Conservation (phyloP, 306 rosid species). For the Mimosa bimucronata region DNA sequence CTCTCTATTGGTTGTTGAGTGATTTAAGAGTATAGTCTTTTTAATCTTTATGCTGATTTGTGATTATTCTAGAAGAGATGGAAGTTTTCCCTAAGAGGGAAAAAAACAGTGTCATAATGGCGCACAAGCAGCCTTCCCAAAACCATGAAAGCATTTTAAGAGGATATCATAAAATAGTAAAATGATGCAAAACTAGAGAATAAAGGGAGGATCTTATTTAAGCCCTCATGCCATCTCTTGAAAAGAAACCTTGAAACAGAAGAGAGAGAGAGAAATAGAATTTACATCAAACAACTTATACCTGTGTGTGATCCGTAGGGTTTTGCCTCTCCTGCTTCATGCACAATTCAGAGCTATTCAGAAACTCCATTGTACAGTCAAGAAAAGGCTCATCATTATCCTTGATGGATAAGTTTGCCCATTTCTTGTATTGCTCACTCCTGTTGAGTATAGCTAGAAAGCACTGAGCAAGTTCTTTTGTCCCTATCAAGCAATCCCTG, state of each 20-base stretch:
- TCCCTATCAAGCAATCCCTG: slow-evolving; percentile 48
- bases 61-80: neutral
- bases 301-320: slow-evolving; percentile 86
- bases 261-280: slow-evolving; percentile 7
- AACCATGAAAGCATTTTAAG: slow-evolving; percentile 1
- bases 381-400: slow-evolving; percentile 22
- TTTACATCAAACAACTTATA: slow-evolving; percentile 29
- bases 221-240: neutral
- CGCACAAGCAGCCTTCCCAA: neutral
- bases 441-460: slow-evolving; percentile 51
- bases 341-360: slow-evolving; percentile 36
- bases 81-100: neutral
- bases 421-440: slow-evolving; percentile 46
- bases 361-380: slow-evolving; percentile 14
- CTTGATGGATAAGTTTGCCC: slow-evolving; percentile 39
- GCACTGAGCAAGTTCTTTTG: slow-evolving; percentile 56
- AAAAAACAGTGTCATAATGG: neutral
- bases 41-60: neutral
- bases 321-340: slow-evolving; percentile 50
- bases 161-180: neutral
- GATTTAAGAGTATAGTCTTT: neutral
- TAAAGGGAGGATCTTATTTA: neutral
- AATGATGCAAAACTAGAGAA: neutral
- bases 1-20: too few relatives aligned
- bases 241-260: neutral